A percentile compares a stretch with the other conserved stretches of the same genome.
Evolutionary conservation across 345 rosid genomes (phyloP).

Genomic region (Citrus reticulata): DNA sequence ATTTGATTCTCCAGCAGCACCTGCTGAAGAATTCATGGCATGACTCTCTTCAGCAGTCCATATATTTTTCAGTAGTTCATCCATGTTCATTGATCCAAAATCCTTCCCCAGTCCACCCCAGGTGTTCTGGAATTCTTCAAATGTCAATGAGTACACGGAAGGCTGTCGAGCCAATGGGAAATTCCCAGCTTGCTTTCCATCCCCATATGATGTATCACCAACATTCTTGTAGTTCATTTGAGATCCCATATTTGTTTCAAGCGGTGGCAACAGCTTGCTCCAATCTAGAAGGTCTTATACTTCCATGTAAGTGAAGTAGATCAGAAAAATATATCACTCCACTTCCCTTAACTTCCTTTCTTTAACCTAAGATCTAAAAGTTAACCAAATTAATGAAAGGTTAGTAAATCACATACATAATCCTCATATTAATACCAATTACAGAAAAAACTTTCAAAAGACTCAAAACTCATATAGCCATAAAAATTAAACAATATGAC

Average conservation of each 20-base stretch:
- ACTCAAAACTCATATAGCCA: neutral
- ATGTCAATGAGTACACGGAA: slow-evolving; percentile 75
- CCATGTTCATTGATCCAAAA: slow-evolving; percentile 98
- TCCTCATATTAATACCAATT: neutral
- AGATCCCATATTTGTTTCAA: slow-evolving; percentile 47
- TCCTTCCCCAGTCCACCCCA: slow-evolving; percentile 76
- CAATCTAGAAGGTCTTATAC: slow-evolving; percentile 9
- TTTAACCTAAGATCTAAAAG: slow-evolving; percentile 16
- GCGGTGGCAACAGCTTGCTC: slow-evolving; percentile 12
- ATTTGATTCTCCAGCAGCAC: slow-evolving; percentile 26
- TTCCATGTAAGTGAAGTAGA: slow-evolving; percentile 13
- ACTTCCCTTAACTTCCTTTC: slow-evolving; percentile 16
- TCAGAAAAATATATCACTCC: slow-evolving; percentile 12
- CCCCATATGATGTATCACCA: slow-evolving; percentile 37
- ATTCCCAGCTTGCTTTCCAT: slow-evolving; percentile 37
- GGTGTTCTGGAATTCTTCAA: slow-evolving; percentile 84
- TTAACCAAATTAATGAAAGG: slow-evolving; percentile 12
- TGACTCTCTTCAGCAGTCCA: slow-evolving; percentile 94
- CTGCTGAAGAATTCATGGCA: slow-evolving; percentile 36
- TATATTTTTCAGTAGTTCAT: slow-evolving; percentile 78
- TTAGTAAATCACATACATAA: slow-evolving; percentile 4
- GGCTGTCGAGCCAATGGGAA: slow-evolving; percentile 59
- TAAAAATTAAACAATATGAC: neutral
- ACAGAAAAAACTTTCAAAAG: neutral
- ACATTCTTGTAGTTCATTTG: slow-evolving; percentile 67